Base-by-base conservation (phyloP, 805 yeast genomes). In the Debaryomyces hansenii region DNA sequence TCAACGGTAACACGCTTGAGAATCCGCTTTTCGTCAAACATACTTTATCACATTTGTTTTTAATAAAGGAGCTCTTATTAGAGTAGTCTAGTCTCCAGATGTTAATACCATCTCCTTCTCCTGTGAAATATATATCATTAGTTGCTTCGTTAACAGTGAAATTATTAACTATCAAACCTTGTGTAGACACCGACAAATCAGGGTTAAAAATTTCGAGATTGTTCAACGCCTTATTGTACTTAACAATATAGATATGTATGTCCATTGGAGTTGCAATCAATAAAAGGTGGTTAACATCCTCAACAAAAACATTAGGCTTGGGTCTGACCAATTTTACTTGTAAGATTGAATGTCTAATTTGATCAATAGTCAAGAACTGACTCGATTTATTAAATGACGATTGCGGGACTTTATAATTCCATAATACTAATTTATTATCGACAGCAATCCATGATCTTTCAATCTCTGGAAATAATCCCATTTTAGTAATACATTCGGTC, bases 81-180 rank as follows among this genome's bases (percentile, higher is more conserved):
- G 91, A 79, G 62, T 94, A 94, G 48, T 82, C 84, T 45, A 94
- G 71, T 60, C 89, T 92, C 96, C 97, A 94, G 37, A 94, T 75
- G 55, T 91, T 83, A 32, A 75, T 68, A 1, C 90, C 92, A 53
- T 87, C 90, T 16, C 84, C 82, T 35, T 77, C 78, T n/a, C 96
- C 95, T 7, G 87, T 77, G 63, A 95, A 89, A 61, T 88, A 89
- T 4, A 94, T 80, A 46, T 92, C 90, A 40, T 89, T 86, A 0
- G 94, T 83, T 37, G 70, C 66, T 16, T 81, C 80, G 56, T 80
- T 79, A 2, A 79, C 72, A 0, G 77, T 72, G 44, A 92, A 79
- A 37, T 80, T 77, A 57, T 80, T 80, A 12, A 85, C 89, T 37
- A 83, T 80, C 28, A 90, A 67, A 0, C 97, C 97, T 57, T 84